Evolutionary conservation across 768 basidiomycete genomes (phyloP).

Genomic region (Rhodotorula babjevae): DNA sequence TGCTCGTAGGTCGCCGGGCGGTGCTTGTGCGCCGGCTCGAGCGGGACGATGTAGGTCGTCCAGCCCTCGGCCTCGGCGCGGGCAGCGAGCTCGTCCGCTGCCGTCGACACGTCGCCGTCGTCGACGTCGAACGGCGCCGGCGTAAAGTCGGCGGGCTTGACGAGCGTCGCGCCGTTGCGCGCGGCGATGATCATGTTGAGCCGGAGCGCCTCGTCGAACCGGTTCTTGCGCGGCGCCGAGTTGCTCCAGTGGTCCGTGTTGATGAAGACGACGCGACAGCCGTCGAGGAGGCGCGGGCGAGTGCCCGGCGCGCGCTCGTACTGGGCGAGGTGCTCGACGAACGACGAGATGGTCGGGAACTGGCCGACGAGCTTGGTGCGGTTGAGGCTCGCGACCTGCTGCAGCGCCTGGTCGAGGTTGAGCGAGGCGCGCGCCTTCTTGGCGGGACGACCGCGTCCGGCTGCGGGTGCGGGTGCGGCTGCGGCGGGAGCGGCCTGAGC

Average conservation of each 20-base stretch:
- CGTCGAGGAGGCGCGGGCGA: neutral
- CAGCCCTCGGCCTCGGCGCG: conserved; percentile 9
- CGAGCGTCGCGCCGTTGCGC: conserved; percentile 18
- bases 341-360: conserved; percentile 10
- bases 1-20: conserved; percentile 13
- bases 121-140: neutral
- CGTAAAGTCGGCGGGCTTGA: conserved; percentile 21
- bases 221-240: conserved; percentile 2
- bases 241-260: conserved; percentile 29
- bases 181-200: conserved; percentile 9
- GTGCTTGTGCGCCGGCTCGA: neutral
- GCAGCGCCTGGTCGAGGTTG: conserved; percentile 12
- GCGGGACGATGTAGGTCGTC: conserved; percentile 36
- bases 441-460: neutral
- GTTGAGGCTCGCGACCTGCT: neutral
- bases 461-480: neutral
- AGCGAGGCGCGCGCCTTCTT: conserved; percentile 8
- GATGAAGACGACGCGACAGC: conserved; percentile 17
- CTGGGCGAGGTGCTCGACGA: conserved; percentile 15
- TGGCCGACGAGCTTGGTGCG: neutral
- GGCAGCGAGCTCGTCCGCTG: neutral
- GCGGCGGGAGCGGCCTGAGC: neutral
- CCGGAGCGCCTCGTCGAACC: conserved; percentile 16
- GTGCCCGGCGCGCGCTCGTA: neutral
- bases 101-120: neutral